phyloP scores from a whole-genome alignment of 2,329 filamentous ascomycete species.

The Alternaria solani region DNA sequence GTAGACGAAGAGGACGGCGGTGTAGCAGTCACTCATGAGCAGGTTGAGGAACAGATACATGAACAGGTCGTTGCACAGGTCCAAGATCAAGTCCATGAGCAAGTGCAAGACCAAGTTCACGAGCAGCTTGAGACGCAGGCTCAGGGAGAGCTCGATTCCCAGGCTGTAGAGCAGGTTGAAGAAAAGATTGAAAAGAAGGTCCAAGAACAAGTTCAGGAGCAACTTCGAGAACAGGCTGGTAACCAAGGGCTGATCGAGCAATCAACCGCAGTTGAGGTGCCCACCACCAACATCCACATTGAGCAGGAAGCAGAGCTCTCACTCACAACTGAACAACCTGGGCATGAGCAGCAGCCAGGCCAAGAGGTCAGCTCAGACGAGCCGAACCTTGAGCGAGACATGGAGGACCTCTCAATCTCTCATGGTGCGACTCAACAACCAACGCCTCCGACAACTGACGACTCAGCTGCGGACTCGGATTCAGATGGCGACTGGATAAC shows the following conservation, averaged over 20 bases:
- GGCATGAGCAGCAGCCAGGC: not conserved
- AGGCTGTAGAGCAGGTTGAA: constrained; percentile 13
- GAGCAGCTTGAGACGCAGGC: constrained; percentile 16
- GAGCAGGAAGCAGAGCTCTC: constrained; percentile 9
- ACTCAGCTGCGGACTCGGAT: constrained; percentile 22
- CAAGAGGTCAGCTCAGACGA: constrained; percentile 2
- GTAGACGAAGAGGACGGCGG: constrained; percentile 15
- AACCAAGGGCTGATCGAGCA: constrained; percentile 7
- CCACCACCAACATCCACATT: constrained; percentile 9
- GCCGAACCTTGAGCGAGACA: constrained; percentile 21
- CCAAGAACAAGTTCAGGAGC: constrained; percentile 17
- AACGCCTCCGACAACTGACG: constrained; percentile 27
- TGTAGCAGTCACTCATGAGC: constrained; percentile 12
- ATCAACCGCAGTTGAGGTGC: constrained; percentile 7
- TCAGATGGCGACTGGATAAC: constrained; percentile 82
- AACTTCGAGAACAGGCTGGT: constrained; percentile 10
- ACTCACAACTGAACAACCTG: not conserved
- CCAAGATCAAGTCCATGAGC: constrained; percentile 21
- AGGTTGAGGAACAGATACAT: constrained; percentile 16
- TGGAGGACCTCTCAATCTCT: constrained; percentile 34
- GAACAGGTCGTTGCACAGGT: constrained; percentile 12
- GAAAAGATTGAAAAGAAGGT: constrained; percentile 12
- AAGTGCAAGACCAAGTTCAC: constrained; percentile 20
- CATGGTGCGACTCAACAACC: constrained; percentile 22
- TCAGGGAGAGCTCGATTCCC: constrained; percentile 2